These are phyloP conservation scores for Sporobolomyces roseus DNA, from an alignment of 768 basidiomycete species.

Conservation along the genomic window DNA sequence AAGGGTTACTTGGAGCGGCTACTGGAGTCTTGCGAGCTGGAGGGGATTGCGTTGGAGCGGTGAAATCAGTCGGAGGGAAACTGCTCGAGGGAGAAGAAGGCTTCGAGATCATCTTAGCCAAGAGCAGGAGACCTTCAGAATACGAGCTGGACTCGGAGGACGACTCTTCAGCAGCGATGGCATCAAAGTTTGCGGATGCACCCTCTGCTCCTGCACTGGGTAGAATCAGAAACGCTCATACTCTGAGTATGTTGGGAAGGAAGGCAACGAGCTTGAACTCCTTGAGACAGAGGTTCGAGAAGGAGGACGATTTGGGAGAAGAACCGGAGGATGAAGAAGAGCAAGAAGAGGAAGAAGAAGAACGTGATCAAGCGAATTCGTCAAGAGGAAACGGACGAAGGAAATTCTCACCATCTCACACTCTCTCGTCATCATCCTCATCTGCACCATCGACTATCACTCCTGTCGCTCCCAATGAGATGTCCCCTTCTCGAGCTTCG, in stretches of 20 bases:
- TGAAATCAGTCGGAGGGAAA: slow-evolving; percentile 65
- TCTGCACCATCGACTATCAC: neutral
- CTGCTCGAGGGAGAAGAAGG: slow-evolving; percentile 4
- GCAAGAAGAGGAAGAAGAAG: slow-evolving; percentile 25
- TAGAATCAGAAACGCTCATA: slow-evolving; percentile 45
- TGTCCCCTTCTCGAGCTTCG: neutral
- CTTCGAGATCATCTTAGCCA: slow-evolving; percentile 29
- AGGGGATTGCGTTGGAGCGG: slow-evolving; percentile 78
- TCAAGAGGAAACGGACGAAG: slow-evolving; percentile 60
- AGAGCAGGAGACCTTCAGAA: slow-evolving; percentile 3
- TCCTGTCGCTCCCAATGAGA: neutral
- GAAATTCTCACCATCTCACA: slow-evolving; percentile 43
- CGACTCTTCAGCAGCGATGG: neutral
- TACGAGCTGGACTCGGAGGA: slow-evolving; percentile 18
- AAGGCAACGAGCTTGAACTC: slow-evolving; percentile 48
- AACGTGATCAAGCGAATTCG: slow-evolving; percentile 51
- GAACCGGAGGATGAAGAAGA: slow-evolving; percentile 34
- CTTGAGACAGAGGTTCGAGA: slow-evolving; percentile 44
- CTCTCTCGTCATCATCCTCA: slow-evolving; percentile 4
- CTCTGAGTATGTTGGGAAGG: slow-evolving; percentile 49
- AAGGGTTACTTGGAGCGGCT: slow-evolving; percentile 71
- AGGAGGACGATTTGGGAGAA: slow-evolving; percentile 33
- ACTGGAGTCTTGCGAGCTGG: slow-evolving; percentile 82
- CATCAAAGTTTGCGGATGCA: slow-evolving; percentile 10
- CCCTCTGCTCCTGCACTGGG: neutral